Percentiles rank a stretch among this genome's conserved stretches.
Conservation (phyloP, 2,329 filamentous ascomycete species). For the Fusarium sp. region DNA sequence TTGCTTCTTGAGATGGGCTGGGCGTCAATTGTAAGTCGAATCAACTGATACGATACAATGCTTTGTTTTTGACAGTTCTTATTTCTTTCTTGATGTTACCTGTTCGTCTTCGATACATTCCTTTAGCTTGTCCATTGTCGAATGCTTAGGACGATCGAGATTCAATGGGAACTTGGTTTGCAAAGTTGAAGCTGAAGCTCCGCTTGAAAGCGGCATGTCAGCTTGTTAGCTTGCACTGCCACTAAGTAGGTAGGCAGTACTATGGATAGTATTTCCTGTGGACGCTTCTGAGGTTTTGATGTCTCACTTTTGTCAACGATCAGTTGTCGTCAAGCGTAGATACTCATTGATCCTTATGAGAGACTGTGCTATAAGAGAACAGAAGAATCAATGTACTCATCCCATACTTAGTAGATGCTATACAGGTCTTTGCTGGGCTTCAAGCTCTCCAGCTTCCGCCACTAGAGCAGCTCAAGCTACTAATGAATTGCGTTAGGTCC, state of each 20-base stretch:
- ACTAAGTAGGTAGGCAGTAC: background rate
- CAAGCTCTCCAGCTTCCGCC: conserved; percentile 6
- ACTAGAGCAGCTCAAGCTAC: background rate
- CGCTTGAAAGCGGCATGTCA: conserved; percentile 5
- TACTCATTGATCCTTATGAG: background rate
- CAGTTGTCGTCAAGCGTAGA: background rate
- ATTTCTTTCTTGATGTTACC: background rate
- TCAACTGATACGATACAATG: background rate
- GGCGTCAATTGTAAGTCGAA: background rate
- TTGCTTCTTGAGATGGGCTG: conserved; percentile 5
- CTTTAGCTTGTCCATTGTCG: background rate
- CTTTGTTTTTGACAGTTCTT: background rate
- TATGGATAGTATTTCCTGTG: background rate
- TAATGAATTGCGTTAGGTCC: background rate
- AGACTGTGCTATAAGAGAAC: background rate
- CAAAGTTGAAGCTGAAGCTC: conserved; percentile 2
- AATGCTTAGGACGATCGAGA: no score
- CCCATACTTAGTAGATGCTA: background rate
- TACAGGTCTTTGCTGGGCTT: background rate
- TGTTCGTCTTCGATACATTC: background rate
- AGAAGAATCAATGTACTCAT: background rate
- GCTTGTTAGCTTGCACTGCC: conserved; percentile 12
- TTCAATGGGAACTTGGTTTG: background rate
- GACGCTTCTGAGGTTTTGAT: background rate
- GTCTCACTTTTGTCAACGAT: background rate